These are phyloP conservation scores for Dispira parvispora DNA, from an alignment of 192 early-diverging fungal species.

Conservation along the genomic window DNA sequence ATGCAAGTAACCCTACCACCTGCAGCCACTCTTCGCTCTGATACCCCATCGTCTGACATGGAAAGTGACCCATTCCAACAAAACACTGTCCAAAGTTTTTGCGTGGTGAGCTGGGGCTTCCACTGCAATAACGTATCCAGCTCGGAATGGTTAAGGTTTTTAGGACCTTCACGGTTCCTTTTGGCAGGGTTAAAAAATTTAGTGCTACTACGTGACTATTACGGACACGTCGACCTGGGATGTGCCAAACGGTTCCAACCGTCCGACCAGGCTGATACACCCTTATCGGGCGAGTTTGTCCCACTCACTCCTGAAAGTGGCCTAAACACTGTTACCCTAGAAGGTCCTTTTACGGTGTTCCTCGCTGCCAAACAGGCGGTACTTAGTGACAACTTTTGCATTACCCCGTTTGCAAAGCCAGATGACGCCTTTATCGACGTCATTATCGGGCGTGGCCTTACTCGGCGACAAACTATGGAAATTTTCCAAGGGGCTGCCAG, in stretches of 20 bases:
- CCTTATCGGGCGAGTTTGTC: background rate
- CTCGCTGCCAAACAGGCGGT: constrained; percentile 7
- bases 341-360: constrained; percentile 4
- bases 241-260: background rate
- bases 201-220: background rate
- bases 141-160: background rate
- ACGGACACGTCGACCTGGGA: background rate
- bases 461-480: background rate
- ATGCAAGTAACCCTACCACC: background rate
- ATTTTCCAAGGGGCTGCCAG: constrained; percentile 1
- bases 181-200: background rate
- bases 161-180: background rate
- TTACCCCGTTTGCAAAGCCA: background rate
- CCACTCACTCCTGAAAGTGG: background rate
- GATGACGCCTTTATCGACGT: background rate
- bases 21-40: background rate
- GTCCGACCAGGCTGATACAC: background rate
- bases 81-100: background rate
- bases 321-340: background rate
- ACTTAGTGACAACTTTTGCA: constrained; percentile 2
- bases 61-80: background rate
- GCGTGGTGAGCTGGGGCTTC: constrained; percentile 6
- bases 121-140: constrained; percentile 2
- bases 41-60: background rate
- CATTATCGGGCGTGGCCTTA: background rate